phyloP scores from a whole-genome alignment of 371 early-diverging fungal genomes.

The Actinomortierella wolfii region DNA sequence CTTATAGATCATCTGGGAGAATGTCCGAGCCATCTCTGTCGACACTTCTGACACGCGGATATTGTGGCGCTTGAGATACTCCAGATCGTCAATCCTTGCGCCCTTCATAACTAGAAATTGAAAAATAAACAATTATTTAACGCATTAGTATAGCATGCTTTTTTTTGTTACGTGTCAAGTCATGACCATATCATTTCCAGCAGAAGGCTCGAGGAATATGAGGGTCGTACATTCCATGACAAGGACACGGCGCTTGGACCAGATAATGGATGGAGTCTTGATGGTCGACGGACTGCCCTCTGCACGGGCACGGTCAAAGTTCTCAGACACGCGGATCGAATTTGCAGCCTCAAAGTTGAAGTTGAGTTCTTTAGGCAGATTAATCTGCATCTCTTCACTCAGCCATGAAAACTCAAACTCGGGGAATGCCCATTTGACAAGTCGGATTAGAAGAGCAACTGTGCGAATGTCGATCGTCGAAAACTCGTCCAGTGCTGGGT shows the following conservation, averaged over 20 bases:
- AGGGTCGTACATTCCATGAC: conserved; percentile 75
- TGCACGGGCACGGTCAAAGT: conserved; percentile 54
- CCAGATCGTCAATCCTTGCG: conserved; percentile 68
- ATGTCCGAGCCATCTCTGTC: conserved; percentile 71
- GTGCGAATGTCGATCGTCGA: conserved; percentile 83
- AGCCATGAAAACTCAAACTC: conserved; percentile 93
- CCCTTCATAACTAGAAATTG: too few species aligned
- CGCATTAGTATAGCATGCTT: too few species aligned
- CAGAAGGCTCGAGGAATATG: not conserved
- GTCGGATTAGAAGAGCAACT: conserved; percentile 62
- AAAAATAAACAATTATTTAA: too few species aligned
- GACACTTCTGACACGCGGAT: conserved; percentile 80
- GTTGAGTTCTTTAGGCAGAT: conserved; percentile 87
- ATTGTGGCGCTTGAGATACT: conserved; percentile 64
- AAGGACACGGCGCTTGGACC: conserved; percentile 67
- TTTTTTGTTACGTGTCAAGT: too few species aligned
- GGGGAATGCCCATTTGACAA: conserved; percentile 76
- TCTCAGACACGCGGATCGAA: conserved; percentile 60
- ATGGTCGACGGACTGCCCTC: conserved; percentile 49
- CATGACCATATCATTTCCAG: too few species aligned
- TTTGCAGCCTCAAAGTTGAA: conserved; percentile 82
- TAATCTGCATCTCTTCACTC: conserved; percentile 84
- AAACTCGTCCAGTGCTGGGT: conserved; percentile 77
- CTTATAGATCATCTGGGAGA: conserved; percentile 91
- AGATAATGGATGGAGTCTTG: conserved; percentile 70